phyloP scores from a whole-genome alignment of 169 alveolate species.

The Plasmodium coatneyi region DNA sequence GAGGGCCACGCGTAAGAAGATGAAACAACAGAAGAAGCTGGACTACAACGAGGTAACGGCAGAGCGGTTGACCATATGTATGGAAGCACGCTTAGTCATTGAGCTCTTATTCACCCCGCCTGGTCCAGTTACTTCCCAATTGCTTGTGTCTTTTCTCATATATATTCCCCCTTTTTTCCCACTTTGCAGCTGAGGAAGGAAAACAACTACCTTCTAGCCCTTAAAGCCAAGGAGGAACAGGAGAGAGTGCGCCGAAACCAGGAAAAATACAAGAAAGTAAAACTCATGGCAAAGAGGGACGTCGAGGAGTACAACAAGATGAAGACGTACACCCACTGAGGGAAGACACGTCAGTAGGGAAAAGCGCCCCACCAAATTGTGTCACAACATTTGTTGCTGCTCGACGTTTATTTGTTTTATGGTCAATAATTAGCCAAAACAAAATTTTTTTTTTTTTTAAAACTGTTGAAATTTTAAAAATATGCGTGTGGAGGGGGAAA shows the following conservation, averaged over 20 bases:
- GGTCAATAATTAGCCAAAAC: background rate
- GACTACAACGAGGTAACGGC: slow-evolving; percentile 54
- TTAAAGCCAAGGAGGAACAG: slow-evolving; percentile 55
- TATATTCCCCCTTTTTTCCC: background rate
- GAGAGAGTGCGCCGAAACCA: slow-evolving; percentile 48
- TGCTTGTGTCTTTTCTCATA: background rate
- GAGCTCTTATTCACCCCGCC: background rate
- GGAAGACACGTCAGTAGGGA: background rate
- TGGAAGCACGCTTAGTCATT: background rate
- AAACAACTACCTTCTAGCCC: slow-evolving; percentile 36
- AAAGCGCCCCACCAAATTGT: background rate
- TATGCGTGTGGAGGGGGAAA: background rate
- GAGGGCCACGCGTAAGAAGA: slow-evolving; percentile 34
- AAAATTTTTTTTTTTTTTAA: background rate
- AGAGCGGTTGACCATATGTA: background rate
- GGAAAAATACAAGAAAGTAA: slow-evolving; percentile 63
- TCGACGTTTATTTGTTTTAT: background rate
- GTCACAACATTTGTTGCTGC: background rate
- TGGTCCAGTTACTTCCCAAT: background rate
- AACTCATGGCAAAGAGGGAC: slow-evolving; percentile 63
- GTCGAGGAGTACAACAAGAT: slow-evolving; percentile 67
- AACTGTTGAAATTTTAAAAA: background rate
- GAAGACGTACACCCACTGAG: slow-evolving; percentile 68
- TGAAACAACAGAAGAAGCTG: slow-evolving; percentile 64
- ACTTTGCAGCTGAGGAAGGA: slow-evolving; percentile 68